phyloP scores from a whole-genome alignment of 2,329 filamentous ascomycete species.

The Huntiella savannae region DNA sequence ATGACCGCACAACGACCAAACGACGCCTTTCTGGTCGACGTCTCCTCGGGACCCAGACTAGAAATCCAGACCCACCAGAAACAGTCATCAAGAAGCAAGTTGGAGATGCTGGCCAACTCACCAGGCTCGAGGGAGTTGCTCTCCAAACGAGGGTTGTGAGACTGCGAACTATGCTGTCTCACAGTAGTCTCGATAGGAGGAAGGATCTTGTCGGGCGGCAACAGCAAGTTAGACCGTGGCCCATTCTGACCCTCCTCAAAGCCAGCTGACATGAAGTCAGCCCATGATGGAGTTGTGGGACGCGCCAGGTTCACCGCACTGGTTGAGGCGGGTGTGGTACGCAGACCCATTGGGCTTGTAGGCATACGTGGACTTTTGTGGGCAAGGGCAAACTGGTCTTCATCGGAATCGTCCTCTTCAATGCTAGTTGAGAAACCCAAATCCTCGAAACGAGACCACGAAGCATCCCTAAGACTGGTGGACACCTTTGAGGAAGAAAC shows the following conservation, averaged over 20 bases:
- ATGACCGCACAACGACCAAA: slow-evolving; percentile 88
- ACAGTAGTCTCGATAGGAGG: slow-evolving; percentile 59
- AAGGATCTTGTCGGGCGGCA: slow-evolving; percentile 83
- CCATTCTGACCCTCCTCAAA: slow-evolving; percentile 60
- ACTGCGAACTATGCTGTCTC: slow-evolving; percentile 71
- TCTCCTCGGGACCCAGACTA: slow-evolving; percentile 82
- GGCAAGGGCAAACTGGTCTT: slow-evolving; percentile 32
- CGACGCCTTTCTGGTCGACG: slow-evolving; percentile 64
- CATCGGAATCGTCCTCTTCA: slow-evolving; percentile 46
- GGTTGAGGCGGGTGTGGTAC: slow-evolving; percentile 47
- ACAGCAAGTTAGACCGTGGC: slow-evolving; percentile 39
- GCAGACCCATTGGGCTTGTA: slow-evolving; percentile 26
- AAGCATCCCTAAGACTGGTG: slow-evolving; percentile 61
- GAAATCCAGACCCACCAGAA: slow-evolving; percentile 99
- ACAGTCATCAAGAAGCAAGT: slow-evolving; percentile 73
- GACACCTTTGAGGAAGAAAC: slow-evolving; percentile 51
- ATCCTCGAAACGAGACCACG: slow-evolving; percentile 94
- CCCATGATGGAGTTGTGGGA: slow-evolving; percentile 94
- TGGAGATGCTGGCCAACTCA: slow-evolving; percentile 80
- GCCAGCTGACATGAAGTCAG: slow-evolving; percentile 86
- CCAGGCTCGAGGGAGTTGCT: slow-evolving; percentile 64
- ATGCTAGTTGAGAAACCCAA: slow-evolving; percentile 68
- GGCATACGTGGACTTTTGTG: slow-evolving; percentile 15
- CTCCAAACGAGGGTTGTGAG: slow-evolving; percentile 55
- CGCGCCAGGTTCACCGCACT: slow-evolving; percentile 44